A percentile compares a stretch with the other conserved stretches of the same genome.
Conservation (phyloP, 768 basidiomycete species). For the Tremella mesenterica region DNA sequence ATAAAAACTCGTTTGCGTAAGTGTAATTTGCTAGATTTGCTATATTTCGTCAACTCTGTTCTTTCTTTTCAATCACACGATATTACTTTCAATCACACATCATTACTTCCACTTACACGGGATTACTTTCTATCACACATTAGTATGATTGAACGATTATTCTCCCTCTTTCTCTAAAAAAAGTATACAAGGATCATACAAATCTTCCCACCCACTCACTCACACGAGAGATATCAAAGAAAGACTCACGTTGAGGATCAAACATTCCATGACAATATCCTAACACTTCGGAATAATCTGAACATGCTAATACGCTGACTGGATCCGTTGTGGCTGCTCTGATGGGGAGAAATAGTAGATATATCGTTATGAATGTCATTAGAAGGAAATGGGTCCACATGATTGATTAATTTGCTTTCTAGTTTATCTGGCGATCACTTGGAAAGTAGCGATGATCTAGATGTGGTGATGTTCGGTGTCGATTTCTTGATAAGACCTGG, state of each 20-base stretch:
- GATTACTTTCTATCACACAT: background rate
- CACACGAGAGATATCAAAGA: background rate
- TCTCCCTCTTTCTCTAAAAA: background rate
- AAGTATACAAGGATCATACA: background rate
- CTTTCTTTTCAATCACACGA: no score
- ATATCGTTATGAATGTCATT: no score
- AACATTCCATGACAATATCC: constrained; percentile 21
- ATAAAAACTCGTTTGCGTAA: background rate
- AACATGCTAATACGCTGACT: constrained; percentile 19
- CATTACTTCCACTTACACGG: no score
- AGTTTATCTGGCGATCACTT: no score
- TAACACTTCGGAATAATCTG: constrained; percentile 23
- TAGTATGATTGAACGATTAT: background rate
- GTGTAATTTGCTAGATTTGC: background rate
- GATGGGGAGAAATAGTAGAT: no score
- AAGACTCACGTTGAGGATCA: constrained; percentile 20
- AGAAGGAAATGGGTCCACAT: no score
- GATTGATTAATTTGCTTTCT: no score
- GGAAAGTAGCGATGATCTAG: no score
- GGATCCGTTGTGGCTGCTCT: constrained; percentile 15
- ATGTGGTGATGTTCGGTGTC: no score
- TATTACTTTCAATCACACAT: no score
- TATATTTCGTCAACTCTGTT: background rate
- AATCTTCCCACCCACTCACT: no score
- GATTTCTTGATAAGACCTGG: no score